These are phyloP conservation scores for Candida takata DNA, from an alignment of 805 yeast genomes.

Conservation along the genomic window DNA sequence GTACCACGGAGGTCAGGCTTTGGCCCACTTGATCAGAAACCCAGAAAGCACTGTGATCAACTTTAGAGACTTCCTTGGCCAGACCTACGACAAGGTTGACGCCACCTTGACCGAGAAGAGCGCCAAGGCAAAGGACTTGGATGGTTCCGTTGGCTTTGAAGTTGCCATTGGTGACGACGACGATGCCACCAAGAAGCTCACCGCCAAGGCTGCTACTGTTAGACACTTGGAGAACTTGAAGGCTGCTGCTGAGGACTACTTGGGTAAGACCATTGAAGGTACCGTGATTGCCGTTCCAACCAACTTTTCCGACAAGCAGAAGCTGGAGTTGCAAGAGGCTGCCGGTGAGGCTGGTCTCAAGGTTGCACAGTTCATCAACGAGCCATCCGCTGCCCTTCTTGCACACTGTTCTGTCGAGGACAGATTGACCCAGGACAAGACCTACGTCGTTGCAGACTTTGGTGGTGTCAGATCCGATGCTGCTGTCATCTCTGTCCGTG, in stretches of 20 bases:
- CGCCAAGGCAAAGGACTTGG: constrained; percentile 58
- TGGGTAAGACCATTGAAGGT: constrained; percentile 74
- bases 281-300: constrained; percentile 90
- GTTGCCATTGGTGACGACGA: constrained; percentile 40
- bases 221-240: constrained; percentile 81
- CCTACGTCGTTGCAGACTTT: constrained; percentile 89
- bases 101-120: constrained; percentile 55
- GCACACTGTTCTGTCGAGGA: constrained; percentile 54
- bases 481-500: constrained; percentile 87
- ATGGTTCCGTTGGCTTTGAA: constrained; percentile 66
- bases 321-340: constrained; percentile 50
- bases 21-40: constrained; percentile 87
- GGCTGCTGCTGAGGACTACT: constrained; percentile 86
- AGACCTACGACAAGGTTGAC: constrained; percentile 62
- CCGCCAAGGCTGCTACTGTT: constrained; percentile 71
- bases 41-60: constrained; percentile 78
- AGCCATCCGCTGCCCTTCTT: constrained; percentile 86
- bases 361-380: constrained; percentile 82
- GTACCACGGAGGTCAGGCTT: constrained; percentile 95
- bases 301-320: constrained; percentile 71
- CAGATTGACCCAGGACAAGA: constrained; percentile 47
- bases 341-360: constrained; percentile 68
- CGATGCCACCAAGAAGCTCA: constrained; percentile 37
- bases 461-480: constrained; percentile 96
- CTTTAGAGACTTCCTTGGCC: constrained; percentile 91